Percentiles rank a stretch among this genome's conserved stretches.
phyloP scores from a whole-genome alignment of 768 basidiomycete species.

The Podaxis sp. region DNA sequence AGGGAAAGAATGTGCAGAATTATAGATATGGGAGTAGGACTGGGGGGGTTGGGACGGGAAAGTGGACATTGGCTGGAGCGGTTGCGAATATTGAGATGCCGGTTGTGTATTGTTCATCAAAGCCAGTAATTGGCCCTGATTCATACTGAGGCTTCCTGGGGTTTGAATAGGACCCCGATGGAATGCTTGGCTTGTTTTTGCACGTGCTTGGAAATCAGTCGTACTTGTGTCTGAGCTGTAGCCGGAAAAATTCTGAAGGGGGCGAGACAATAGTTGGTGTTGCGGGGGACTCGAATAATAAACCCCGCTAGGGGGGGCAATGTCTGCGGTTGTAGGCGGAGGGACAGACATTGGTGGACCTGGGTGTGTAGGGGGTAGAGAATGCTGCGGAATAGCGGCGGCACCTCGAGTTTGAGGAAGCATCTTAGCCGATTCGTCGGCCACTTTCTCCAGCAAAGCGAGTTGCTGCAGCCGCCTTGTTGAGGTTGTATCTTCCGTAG shows the following conservation, averaged over 20 bases:
- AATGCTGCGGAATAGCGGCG: constrained; percentile 10
- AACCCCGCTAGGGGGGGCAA: constrained; percentile 19
- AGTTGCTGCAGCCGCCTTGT: constrained; percentile 65
- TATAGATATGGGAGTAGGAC: not conserved
- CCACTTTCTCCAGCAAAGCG: constrained; percentile 67
- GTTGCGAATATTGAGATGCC: constrained; percentile 11
- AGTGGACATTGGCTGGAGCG: not conserved
- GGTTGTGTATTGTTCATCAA: constrained; percentile 34
- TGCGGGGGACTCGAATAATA: constrained; percentile 27
- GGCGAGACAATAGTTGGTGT: constrained; percentile 6
- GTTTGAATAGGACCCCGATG: constrained; percentile 30
- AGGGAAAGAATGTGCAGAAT: not conserved
- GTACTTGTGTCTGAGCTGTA: not conserved
- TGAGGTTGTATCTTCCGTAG: constrained; percentile 49
- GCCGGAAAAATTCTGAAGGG: not conserved
- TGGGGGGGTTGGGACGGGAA: not conserved
- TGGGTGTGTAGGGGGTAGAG: not conserved
- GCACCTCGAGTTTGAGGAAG: constrained; percentile 31
- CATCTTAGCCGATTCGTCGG: constrained; percentile 68
- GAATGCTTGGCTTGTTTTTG: constrained; percentile 42
- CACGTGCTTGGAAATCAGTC: constrained; percentile 32
- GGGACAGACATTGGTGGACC: constrained; percentile 19
- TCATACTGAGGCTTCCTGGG: constrained; percentile 42
- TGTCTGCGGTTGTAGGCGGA: constrained; percentile 21
- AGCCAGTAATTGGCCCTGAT: constrained; percentile 44